Evolutionary conservation across 225 moss, liverwort and hornwort genomes (phyloP).

Genomic region (Asterella californica): DNA sequence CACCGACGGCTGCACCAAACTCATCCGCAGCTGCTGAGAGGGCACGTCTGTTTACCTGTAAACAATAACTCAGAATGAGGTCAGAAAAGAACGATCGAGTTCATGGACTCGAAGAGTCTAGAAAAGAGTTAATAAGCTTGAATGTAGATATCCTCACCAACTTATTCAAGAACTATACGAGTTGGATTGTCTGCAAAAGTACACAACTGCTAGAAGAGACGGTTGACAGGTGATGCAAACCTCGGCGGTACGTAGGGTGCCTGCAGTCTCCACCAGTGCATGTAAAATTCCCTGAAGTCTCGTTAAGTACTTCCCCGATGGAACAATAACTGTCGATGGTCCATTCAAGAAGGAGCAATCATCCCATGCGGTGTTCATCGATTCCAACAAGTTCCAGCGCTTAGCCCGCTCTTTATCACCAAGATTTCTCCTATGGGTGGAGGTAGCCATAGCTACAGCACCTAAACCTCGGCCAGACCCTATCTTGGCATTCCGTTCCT

Average conservation of each 20-base stretch:
- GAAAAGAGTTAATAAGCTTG: too few species aligned
- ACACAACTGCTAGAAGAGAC: too few species aligned
- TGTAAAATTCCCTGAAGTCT: constrained; percentile 69
- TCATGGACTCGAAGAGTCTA: not conserved
- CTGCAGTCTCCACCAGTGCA: constrained; percentile 96
- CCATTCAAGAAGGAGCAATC: constrained; percentile 54
- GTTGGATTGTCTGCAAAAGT: too few species aligned
- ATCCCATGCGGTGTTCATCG: constrained; percentile 85
- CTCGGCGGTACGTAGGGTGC: constrained; percentile 81
- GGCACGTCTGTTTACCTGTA: constrained; percentile 78
- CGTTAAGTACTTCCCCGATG: constrained; percentile 38
- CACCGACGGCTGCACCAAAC: constrained; percentile 83
- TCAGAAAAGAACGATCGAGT: not conserved
- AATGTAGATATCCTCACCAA: too few species aligned
- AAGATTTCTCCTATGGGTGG: constrained; percentile 77
- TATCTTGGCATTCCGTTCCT: constrained; percentile 89
- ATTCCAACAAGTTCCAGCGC: constrained; percentile 85
- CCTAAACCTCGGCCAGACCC: constrained; percentile 91
- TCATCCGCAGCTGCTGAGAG: constrained; percentile 94
- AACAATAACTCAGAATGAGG: not conserved
- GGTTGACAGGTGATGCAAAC: constrained; percentile 27
- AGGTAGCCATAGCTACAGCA: constrained; percentile 98
- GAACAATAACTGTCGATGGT: constrained; percentile 27
- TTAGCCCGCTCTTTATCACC: constrained; percentile 90
- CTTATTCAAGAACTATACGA: too few species aligned